These are phyloP conservation scores for Barnettozyma vustinii DNA, from an alignment of 805 yeast genomes.

Conservation along the genomic window DNA sequence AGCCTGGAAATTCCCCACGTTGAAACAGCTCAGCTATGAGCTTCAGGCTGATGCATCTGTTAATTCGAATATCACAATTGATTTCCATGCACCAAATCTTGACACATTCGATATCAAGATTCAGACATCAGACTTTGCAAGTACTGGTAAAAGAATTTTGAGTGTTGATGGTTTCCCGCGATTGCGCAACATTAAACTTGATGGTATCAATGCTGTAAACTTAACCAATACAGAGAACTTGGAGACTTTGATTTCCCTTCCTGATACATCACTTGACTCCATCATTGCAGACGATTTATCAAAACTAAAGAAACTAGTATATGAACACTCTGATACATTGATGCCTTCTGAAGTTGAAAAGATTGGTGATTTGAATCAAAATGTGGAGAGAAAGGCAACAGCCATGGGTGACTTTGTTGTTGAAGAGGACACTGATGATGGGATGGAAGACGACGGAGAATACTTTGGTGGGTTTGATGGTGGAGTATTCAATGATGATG, in stretches of 20 bases:
- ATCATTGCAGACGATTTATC: constrained; percentile 5
- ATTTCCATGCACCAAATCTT: constrained; percentile 1
- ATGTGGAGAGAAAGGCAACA: background rate
- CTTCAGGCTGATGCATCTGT: background rate
- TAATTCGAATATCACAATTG: background rate
- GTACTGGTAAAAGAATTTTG: background rate
- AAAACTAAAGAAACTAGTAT: background rate
- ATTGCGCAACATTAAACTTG: background rate
- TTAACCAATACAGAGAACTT: background rate
- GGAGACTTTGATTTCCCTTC: background rate
- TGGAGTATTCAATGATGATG: constrained; percentile 5
- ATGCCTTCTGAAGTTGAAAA: constrained; percentile 1
- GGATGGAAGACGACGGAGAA: background rate
- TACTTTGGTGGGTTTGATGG: background rate
- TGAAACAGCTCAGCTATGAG: constrained; percentile 3
- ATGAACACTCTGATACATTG: background rate
- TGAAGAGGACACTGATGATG: constrained; percentile 1
- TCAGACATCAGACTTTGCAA: background rate
- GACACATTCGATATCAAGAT: background rate
- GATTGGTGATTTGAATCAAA: background rate
- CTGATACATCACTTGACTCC: constrained; percentile 1
- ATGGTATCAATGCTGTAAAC: background rate
- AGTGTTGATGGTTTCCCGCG: background rate
- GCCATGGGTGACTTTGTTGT: background rate
- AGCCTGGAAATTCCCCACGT: constrained; percentile 1